Conservation (phyloP, 2,329 filamentous ascomycete genomes). For the Magnaporthiopsis rhizophila region DNA sequence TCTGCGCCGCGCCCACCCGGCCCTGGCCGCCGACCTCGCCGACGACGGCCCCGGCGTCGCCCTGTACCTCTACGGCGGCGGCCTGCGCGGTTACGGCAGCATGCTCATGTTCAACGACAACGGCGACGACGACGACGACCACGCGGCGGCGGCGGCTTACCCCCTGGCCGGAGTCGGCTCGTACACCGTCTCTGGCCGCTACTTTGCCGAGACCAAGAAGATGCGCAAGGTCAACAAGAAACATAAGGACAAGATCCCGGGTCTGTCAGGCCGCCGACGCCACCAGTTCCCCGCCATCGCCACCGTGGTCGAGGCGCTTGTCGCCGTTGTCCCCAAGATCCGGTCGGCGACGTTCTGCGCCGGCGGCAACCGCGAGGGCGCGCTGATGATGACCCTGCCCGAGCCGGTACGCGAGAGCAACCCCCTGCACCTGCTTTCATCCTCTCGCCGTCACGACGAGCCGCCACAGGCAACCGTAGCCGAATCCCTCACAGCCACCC, state of each 20-base stretch:
- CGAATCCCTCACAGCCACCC: background rate
- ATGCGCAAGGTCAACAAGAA: constrained; percentile 44
- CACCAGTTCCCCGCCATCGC: constrained; percentile 78
- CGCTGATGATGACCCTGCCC: constrained; percentile 64
- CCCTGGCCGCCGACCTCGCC: constrained; percentile 30
- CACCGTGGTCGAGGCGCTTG: constrained; percentile 68
- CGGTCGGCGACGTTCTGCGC: constrained; percentile 74
- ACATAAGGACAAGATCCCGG: constrained; percentile 54
- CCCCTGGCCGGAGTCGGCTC: constrained; percentile 77
- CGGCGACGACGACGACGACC: constrained; percentile 30
- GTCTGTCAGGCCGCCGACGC: constrained; percentile 71
- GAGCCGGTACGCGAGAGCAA: constrained; percentile 50
- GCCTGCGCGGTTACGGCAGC: constrained; percentile 85
- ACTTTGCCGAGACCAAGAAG: constrained; percentile 48
- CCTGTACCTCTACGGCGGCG: constrained; percentile 81
- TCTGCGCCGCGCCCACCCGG: constrained; percentile 40
- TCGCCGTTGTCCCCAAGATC: constrained; percentile 61
- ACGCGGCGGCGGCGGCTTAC: constrained; percentile 45
- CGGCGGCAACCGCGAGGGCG: constrained; percentile 76
- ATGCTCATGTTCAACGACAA: constrained; percentile 73
- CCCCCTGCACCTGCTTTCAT: constrained; percentile 44
- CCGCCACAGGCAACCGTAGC: background rate
- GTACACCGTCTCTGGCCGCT: constrained; percentile 55
- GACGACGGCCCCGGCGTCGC: constrained; percentile 42
- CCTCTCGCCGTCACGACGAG: background rate